phyloP scores from a whole-genome alignment of 2,329 filamentous ascomycete species.

The Claviceps citrina region DNA sequence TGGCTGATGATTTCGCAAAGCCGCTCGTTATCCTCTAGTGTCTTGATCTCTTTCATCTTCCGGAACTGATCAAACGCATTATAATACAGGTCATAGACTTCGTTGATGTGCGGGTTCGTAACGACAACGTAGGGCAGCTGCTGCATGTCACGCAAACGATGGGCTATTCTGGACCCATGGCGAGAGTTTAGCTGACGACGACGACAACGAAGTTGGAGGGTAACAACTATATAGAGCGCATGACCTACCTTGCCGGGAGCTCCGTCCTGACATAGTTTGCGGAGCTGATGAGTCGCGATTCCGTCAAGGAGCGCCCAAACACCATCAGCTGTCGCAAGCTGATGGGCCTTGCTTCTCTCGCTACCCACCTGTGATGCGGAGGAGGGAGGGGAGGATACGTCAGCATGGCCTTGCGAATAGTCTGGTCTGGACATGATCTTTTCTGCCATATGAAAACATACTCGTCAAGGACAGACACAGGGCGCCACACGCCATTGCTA shows the following conservation, averaged over 20 bases:
- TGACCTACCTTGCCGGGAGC: slow-evolving; percentile 31
- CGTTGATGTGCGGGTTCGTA: slow-evolving; percentile 82
- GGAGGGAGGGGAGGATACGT: not conserved
- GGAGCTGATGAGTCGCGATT: slow-evolving; percentile 76
- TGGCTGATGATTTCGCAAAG: slow-evolving; percentile 69
- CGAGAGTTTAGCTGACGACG: not conserved
- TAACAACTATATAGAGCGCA: no score
- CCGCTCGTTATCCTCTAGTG: slow-evolving; percentile 73
- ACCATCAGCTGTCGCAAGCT: slow-evolving; percentile 93
- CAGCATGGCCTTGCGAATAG: slow-evolving; percentile 3
- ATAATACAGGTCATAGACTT: slow-evolving; percentile 95
- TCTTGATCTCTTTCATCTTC: slow-evolving; percentile 67
- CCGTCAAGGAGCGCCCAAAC: slow-evolving; percentile 85
- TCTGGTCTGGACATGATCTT: not conserved
- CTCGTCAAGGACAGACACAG: slow-evolving; percentile 50
- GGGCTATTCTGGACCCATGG: slow-evolving; percentile 51
- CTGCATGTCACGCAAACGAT: slow-evolving; percentile 94
- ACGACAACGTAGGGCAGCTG: slow-evolving; percentile 90
- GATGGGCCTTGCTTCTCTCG: slow-evolving; percentile 84
- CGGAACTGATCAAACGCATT: slow-evolving; percentile 87
- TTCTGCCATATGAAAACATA: slow-evolving; percentile 21
- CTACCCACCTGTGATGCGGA: slow-evolving; percentile 60
- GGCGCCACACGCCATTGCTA: slow-evolving; percentile 38
- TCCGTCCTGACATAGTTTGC: slow-evolving; percentile 96
- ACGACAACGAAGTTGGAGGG: no score